Evolutionary conservation across 2,329 filamentous ascomycete species (phyloP).

Genomic region (Beauveria scarabaeidicola): DNA sequence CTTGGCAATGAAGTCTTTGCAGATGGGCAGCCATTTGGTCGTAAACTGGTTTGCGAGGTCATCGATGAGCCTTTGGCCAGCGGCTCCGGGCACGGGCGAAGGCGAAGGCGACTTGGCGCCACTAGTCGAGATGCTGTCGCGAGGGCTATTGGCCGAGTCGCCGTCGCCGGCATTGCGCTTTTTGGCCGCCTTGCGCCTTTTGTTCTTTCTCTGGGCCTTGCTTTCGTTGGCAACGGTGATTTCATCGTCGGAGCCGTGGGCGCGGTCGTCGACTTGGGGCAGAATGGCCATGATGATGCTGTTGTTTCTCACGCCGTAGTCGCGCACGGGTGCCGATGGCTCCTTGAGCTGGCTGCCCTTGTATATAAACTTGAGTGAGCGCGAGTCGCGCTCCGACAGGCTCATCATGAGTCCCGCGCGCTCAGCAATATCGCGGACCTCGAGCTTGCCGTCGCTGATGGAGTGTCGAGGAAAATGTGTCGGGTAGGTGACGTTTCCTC

Average conservation of each 20-base stretch:
- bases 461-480: slow-evolving; percentile 67
- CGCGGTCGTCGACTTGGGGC: slow-evolving; percentile 29
- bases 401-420: slow-evolving; percentile 61
- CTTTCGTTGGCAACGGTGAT: slow-evolving; percentile 40
- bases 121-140: slow-evolving; percentile 34
- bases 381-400: slow-evolving; percentile 42
- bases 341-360: slow-evolving; percentile 66
- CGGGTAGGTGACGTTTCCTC: slow-evolving; percentile 56
- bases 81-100: slow-evolving; percentile 26
- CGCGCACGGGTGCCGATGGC: slow-evolving; percentile 45
- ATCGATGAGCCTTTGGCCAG: slow-evolving; percentile 49
- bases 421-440: slow-evolving; percentile 56
- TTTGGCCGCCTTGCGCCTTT: slow-evolving; percentile 36
- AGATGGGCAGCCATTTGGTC: slow-evolving; percentile 55
- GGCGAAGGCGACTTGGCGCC: slow-evolving; percentile 18
- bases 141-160: slow-evolving; percentile 35
- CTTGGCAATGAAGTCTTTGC: slow-evolving; percentile 48
- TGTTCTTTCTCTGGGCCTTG: slow-evolving; percentile 21
- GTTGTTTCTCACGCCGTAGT: slow-evolving; percentile 54
- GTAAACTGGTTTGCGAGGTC: slow-evolving; percentile 58
- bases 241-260: slow-evolving; percentile 33
- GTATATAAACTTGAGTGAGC: slow-evolving; percentile 59
- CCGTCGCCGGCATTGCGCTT: slow-evolving; percentile 24
- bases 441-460: slow-evolving; percentile 65
- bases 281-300: slow-evolving; percentile 47